phyloP scores from a whole-genome alignment of 805 yeast species.

The Spathaspora sp. region DNA sequence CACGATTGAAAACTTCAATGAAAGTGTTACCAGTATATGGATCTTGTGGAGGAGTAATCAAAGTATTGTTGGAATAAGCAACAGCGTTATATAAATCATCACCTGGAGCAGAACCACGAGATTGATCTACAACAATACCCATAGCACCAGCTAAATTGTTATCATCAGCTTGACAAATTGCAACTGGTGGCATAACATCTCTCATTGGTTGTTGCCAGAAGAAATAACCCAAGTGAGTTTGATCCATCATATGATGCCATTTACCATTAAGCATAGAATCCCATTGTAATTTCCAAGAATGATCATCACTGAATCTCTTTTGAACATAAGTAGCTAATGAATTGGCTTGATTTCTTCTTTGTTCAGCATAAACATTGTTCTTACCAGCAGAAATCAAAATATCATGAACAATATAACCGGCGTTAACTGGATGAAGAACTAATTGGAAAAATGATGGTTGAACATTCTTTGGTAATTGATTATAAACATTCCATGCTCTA shows the following conservation, averaged over 20 bases:
- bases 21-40: slow-evolving; percentile 12
- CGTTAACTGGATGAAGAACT: slow-evolving; percentile 13
- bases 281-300: slow-evolving; percentile 11
- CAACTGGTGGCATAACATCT: slow-evolving; percentile 11
- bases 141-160: slow-evolving; percentile 10
- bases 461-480: slow-evolving; percentile 10
- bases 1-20: slow-evolving; percentile 14
- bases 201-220: slow-evolving; percentile 18
- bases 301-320: slow-evolving; percentile 11
- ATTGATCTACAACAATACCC: slow-evolving; percentile 11
- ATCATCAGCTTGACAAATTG: slow-evolving; percentile 6
- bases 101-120: slow-evolving; percentile 14
- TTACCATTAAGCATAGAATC: slow-evolving; percentile 12
- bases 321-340: slow-evolving; percentile 11
- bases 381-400: slow-evolving; percentile 14
- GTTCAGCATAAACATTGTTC: slow-evolving; percentile 12
- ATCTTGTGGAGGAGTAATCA: slow-evolving; percentile 11
- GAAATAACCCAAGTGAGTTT: slow-evolving; percentile 14
- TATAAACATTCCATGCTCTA: slow-evolving; percentile 14
- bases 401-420: slow-evolving; percentile 15
- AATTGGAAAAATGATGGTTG: slow-evolving; percentile 15
- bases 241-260: slow-evolving; percentile 17
- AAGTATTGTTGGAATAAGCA: slow-evolving; percentile 13
- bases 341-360: slow-evolving; percentile 13
- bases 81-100: slow-evolving; percentile 12